Percentiles rank a stretch among this genome's conserved stretches.
phyloP scores from a whole-genome alignment of 305 asterid species.

The Rubia tinctorum region DNA sequence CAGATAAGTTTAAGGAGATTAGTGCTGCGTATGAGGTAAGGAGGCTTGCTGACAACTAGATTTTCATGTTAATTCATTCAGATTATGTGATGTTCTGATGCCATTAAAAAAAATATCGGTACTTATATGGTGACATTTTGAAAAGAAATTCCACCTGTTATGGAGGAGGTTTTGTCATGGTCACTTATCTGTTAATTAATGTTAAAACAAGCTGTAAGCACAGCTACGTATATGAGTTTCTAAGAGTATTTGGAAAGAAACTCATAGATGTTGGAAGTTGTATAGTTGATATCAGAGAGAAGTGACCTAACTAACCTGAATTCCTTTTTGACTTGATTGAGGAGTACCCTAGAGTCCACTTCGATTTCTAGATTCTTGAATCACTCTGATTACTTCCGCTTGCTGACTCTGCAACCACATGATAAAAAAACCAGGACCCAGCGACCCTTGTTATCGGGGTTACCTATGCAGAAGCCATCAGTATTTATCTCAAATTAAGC shows the following conservation, averaged over 20 bases:
- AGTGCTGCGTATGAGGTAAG: constrained; percentile 98
- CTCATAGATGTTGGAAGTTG: not conserved
- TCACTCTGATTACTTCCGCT: not conserved
- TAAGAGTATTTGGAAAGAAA: not conserved
- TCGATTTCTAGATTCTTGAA: not conserved
- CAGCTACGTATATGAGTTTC: not conserved
- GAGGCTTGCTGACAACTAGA: constrained; percentile 20
- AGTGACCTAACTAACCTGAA: not conserved
- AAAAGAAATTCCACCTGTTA: not conserved
- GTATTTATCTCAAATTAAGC: not conserved
- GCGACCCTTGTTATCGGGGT: not conserved
- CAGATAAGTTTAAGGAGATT: constrained; percentile 96
- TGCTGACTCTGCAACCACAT: not conserved
- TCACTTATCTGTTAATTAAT: not conserved
- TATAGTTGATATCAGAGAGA: not conserved
- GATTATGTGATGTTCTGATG: not conserved
- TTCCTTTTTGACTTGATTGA: not conserved
- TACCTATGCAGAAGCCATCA: not conserved
- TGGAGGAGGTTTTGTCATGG: not conserved
- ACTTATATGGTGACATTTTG: not conserved
- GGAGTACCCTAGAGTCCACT: not conserved
- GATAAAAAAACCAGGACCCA: not conserved
- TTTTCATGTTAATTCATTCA: not conserved
- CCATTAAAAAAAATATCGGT: not conserved
- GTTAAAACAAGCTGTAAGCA: not conserved